Evolutionary conservation across 139 green algal species (phyloP), one percentile per base, ranked within the genome.

Genomic region (Closterium sp.): DNA sequence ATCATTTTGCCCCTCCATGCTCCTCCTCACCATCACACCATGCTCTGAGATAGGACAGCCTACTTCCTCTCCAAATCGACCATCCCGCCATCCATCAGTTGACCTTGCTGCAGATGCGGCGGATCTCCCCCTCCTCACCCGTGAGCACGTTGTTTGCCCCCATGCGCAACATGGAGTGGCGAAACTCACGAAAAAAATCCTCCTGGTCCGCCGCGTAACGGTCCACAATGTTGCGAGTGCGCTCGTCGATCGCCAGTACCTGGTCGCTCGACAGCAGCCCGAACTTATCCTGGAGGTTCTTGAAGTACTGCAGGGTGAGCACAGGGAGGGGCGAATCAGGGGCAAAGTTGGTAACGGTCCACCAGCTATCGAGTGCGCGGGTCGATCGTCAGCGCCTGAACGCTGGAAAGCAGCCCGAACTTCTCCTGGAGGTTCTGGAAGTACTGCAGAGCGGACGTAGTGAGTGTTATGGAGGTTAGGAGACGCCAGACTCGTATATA

Each of bases 171-270:
- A 79, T 85, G 28, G 88, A 79, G 22, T 17, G 5, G 22, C 22
- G 22, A 30, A 90, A 90, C 22, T 90, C 9, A 9, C 27, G 70
- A 32, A 90, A 90, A 32, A 90, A 90, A 22, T 24, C 88, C 32
- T 85, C n/a, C 88, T 90, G 21, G 88, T 90, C 70, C 32, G 70
- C 9, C 88, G 42, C 88, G 42, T 29, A 89, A 28, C 22, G 29
- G 30, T 28, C 11, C 86, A 89, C 86, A 2, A 50, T 2, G 4
- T 27, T 4, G 10, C 29, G 13, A 21, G 85, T 87, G 85, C 85
- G 85, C 28, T 5, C 1, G 86, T 89, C 86, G 2, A 42, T 28
- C n/a, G 24, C 21, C 21, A 89, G 86, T 19, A 28, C 30, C 86
- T 89, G 29, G 86, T 89, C 86, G 86, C 28, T 50, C 11, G 29